Evolutionary conservation across 2,329 filamentous ascomycete genomes (phyloP).

Genomic region (Colletotrichum spaethianum): DNA sequence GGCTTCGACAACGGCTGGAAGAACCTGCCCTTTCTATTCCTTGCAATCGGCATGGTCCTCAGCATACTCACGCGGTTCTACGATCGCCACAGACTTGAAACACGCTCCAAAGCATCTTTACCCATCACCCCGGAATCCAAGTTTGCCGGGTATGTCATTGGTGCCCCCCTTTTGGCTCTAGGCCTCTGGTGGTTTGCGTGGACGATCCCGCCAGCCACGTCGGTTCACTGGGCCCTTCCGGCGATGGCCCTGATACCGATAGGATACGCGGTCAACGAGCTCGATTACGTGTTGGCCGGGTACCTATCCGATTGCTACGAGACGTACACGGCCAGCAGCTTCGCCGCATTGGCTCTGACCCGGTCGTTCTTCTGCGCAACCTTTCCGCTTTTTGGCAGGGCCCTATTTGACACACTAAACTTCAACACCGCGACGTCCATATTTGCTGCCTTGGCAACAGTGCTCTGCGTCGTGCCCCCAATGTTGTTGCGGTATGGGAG

Average conservation of each 20-base stretch:
- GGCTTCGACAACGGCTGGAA: constrained; percentile 12
- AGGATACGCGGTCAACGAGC: constrained; percentile 63
- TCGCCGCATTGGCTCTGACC: constrained; percentile 9
- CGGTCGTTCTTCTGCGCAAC: constrained; percentile 12
- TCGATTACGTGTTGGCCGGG: constrained; percentile 44
- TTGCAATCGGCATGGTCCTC: constrained; percentile 7
- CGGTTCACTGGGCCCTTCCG: constrained; percentile 56
- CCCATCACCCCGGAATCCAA: constrained; percentile 39
- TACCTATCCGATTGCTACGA: constrained; percentile 31
- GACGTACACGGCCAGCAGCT: constrained; percentile 14
- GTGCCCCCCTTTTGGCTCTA: constrained; percentile 56
- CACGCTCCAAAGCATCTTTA: constrained; percentile 1
- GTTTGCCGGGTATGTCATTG: constrained; percentile 55
- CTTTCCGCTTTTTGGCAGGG: constrained; percentile 11
- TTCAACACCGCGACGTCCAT: neutral
- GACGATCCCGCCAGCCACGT: constrained; percentile 59
- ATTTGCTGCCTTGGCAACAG: constrained; percentile 18
- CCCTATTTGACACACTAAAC: constrained; percentile 8
- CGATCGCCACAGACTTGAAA: neutral
- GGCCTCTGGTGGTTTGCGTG: constrained; percentile 62
- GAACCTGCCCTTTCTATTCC: constrained; percentile 16
- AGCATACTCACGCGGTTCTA: constrained; percentile 20
- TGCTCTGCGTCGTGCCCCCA: constrained; percentile 18
- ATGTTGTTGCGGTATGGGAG: constrained; percentile 13
- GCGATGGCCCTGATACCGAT: constrained; percentile 57